Conservation (phyloP, 2,329 filamentous ascomycete genomes). For the Arthrobotrys sinensis region DNA sequence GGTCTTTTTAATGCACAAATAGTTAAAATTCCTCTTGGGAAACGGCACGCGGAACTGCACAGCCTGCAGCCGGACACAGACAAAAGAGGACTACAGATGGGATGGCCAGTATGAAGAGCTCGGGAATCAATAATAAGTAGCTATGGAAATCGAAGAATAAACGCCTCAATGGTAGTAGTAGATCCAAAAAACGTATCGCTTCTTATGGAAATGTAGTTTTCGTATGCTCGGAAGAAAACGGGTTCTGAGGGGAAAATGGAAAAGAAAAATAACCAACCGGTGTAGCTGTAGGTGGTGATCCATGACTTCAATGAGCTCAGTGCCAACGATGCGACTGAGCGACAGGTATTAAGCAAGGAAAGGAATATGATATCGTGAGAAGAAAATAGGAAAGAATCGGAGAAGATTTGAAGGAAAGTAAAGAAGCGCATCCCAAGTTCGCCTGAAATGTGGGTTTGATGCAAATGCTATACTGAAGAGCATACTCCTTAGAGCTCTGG, state of each 20-base stretch:
- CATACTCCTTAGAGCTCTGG: conserved; percentile 31
- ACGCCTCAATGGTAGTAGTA: conserved; percentile 27
- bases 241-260: conserved; percentile 2
- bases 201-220: conserved; percentile 30
- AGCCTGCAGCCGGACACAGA: conserved; percentile 19
- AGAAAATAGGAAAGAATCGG: conserved; percentile 5
- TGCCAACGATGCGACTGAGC: neutral
- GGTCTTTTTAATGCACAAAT: conserved; percentile 13
- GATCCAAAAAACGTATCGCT: conserved; percentile 28
- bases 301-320: conserved; percentile 29
- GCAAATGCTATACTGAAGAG: conserved; percentile 42
- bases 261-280: conserved; percentile 6
- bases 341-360: conserved; percentile 3
- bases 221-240: conserved; percentile 34
- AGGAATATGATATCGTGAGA: conserved; percentile 15
- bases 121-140: conserved; percentile 19
- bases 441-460: conserved; percentile 58
- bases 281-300: conserved; percentile 26
- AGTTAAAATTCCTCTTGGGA: neutral
- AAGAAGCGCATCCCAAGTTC: conserved; percentile 57
- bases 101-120: conserved; percentile 42
- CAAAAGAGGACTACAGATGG: conserved; percentile 6
- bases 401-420: conserved; percentile 41
- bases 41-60: conserved; percentile 36
- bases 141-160: conserved; percentile 23